Evolutionary conservation across 345 rosid species (phyloP).

Genomic region (Eucalyptus rudis): DNA sequence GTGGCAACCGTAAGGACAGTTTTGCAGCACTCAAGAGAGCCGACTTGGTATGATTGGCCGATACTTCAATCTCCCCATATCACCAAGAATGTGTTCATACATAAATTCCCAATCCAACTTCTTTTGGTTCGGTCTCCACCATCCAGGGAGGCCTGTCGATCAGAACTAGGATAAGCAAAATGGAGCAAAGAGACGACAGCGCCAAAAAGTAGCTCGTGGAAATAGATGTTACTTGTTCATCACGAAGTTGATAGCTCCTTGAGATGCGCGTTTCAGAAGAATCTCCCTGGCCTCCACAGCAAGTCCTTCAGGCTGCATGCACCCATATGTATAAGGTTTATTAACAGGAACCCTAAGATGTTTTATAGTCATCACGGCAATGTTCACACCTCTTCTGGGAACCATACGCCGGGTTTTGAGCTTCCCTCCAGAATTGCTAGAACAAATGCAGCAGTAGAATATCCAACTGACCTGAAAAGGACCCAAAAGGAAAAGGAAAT

Average conservation of each 20-base stretch:
- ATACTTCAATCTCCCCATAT: neutral
- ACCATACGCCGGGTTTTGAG: conserved; percentile 94
- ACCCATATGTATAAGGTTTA: neutral
- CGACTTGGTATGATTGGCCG: neutral
- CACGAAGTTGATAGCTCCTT: conserved; percentile 71
- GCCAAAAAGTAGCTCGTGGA: neutral
- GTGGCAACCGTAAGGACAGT: neutral
- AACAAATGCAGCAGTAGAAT: conserved; percentile 59
- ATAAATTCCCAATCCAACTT: conserved; percentile 77
- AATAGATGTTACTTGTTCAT: conserved; percentile 52
- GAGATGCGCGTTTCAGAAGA: conserved; percentile 75
- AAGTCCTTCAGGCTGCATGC: conserved; percentile 69
- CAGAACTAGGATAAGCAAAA: neutral
- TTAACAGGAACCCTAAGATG: neutral
- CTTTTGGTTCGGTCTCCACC: conserved; percentile 81
- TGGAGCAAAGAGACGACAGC: neutral
- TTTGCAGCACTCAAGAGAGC: neutral
- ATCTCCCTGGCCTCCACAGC: conserved; percentile 72
- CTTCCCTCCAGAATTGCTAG: conserved; percentile 85
- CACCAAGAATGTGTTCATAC: conserved; percentile 15
- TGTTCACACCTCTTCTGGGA: conserved; percentile 72
- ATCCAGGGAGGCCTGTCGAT: conserved; percentile 73
- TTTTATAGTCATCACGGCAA: neutral
- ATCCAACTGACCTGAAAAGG: conserved; percentile 64
- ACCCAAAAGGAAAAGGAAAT: neutral